Percentiles rank a stretch among this genome's conserved stretches.
phyloP scores from a whole-genome alignment of 2,329 filamentous ascomycete species.

The Microcyclosporella mali region DNA sequence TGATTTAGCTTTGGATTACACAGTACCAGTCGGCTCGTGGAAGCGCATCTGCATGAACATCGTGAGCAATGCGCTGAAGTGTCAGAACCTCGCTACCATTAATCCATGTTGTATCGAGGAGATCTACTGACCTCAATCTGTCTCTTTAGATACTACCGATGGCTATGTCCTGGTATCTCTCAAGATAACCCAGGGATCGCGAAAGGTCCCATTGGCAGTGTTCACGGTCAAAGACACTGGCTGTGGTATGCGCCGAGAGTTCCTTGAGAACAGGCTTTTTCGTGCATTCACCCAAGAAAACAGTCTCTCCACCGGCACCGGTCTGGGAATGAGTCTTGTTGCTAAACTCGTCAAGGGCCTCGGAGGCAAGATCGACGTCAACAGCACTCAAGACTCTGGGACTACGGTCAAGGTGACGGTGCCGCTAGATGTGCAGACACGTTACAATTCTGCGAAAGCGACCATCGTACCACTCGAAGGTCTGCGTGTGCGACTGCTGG shows the following conservation, averaged over 20 bases:
- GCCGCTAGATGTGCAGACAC: slow-evolving; percentile 9
- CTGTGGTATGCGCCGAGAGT: slow-evolving; percentile 59
- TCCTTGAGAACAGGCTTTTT: slow-evolving; percentile 55
- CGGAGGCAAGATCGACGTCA: slow-evolving; percentile 48
- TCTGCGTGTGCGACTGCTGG: too few species aligned
- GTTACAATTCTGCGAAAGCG: too few species aligned
- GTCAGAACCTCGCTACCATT: too few species aligned
- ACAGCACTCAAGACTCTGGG: slow-evolving; percentile 22
- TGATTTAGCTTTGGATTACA: slow-evolving; percentile 38
- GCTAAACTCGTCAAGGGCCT: slow-evolving; percentile 53
- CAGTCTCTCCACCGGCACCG: slow-evolving; percentile 54
- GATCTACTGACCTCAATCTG: too few species aligned
- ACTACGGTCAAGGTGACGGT: slow-evolving; percentile 18
- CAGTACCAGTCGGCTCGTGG: slow-evolving; percentile 41
- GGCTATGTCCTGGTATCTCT: slow-evolving; percentile 37
- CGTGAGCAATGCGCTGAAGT: slow-evolving; percentile 46
- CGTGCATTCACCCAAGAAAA: slow-evolving; percentile 62
- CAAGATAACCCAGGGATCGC: slow-evolving; percentile 17
- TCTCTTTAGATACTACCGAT: slow-evolving; percentile 37
- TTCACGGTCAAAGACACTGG: slow-evolving; percentile 56
- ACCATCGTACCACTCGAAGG: too few species aligned
- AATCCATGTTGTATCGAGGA: too few species aligned
- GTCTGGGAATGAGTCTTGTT: slow-evolving; percentile 62
- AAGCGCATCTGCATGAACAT: slow-evolving; percentile 43
- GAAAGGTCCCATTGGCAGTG: slow-evolving; percentile 19